phyloP scores from a whole-genome alignment of 371 early-diverging fungal genomes.

The Syncephalastrum contaminatum region DNA sequence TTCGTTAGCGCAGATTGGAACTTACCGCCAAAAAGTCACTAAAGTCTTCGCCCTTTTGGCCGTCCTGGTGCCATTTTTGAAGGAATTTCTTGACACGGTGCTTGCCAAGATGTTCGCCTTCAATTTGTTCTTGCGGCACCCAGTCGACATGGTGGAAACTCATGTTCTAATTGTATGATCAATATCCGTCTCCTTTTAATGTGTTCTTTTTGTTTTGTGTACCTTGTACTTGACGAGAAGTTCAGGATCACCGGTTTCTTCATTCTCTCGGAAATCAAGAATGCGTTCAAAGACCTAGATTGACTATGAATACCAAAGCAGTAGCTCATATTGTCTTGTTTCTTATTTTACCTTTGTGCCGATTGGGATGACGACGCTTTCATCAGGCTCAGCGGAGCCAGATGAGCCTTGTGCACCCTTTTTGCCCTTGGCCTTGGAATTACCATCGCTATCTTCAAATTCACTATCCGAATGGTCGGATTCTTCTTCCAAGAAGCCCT shows the following conservation, averaged over 20 bases:
- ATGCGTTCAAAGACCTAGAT: constrained; percentile 65
- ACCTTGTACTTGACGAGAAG: constrained; percentile 77
- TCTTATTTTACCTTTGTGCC: constrained; percentile 50
- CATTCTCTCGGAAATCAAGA: constrained; percentile 56
- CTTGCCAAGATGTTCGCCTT: constrained; percentile 71
- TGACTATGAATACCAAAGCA: not conserved
- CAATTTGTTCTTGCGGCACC: constrained; percentile 68
- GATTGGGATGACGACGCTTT: constrained; percentile 68
- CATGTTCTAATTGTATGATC: constrained; percentile 40
- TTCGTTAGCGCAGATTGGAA: constrained; percentile 11
- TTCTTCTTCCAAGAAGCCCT: constrained; percentile 27
- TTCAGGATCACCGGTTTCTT: constrained; percentile 39
- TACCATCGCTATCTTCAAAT: constrained; percentile 26
- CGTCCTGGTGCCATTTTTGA: constrained; percentile 60
- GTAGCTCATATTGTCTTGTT: not conserved
- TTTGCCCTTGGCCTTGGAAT: constrained; percentile 15
- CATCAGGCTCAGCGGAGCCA: constrained; percentile 16
- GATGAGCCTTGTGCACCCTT: constrained; percentile 11
- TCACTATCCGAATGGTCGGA: constrained; percentile 32
- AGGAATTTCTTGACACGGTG: constrained; percentile 79
- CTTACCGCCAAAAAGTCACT: constrained; percentile 51
- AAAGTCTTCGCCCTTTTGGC: constrained; percentile 55
- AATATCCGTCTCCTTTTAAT: not conserved
- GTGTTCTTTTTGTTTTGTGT: not conserved
- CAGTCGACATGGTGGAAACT: constrained; percentile 87